A percentile compares a stretch with the other conserved stretches of the same genome.
phyloP scores from a whole-genome alignment of 305 asterid species.

The Fraxinus ornus region DNA sequence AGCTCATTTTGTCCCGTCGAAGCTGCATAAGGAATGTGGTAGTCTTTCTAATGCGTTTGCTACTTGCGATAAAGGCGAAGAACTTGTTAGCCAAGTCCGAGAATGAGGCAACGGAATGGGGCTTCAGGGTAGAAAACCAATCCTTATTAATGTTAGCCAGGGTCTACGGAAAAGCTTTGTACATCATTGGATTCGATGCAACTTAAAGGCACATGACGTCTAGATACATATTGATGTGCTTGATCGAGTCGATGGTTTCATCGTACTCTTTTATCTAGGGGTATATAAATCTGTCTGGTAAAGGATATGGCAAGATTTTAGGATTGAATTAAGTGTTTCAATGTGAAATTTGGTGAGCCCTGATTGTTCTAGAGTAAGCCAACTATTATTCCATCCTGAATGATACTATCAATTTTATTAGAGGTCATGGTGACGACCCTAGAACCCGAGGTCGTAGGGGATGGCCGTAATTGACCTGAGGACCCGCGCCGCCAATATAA shows the following conservation, averaged over 20 bases:
- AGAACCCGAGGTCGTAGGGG: not conserved
- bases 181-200: not conserved
- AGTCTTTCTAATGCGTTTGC: not conserved
- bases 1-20: not conserved
- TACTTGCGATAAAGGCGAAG: not conserved
- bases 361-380: not conserved
- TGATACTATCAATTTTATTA: too few relatives aligned
- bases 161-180: not conserved
- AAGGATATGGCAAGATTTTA: not conserved
- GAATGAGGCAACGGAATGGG: not conserved
- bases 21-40: not conserved
- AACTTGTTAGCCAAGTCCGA: not conserved
- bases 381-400: not conserved
- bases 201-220: not conserved
- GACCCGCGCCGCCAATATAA: not conserved
- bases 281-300: not conserved
- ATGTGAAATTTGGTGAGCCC: too few relatives aligned
- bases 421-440: not conserved
- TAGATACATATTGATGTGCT: not conserved
- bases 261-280: not conserved
- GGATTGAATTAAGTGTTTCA: not conserved
- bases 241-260: not conserved
- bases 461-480: not conserved
- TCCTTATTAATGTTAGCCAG: not conserved
- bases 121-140: not conserved